phyloP scores from a whole-genome alignment of 768 basidiomycete species.

The Neoboletus brunneissimus region DNA sequence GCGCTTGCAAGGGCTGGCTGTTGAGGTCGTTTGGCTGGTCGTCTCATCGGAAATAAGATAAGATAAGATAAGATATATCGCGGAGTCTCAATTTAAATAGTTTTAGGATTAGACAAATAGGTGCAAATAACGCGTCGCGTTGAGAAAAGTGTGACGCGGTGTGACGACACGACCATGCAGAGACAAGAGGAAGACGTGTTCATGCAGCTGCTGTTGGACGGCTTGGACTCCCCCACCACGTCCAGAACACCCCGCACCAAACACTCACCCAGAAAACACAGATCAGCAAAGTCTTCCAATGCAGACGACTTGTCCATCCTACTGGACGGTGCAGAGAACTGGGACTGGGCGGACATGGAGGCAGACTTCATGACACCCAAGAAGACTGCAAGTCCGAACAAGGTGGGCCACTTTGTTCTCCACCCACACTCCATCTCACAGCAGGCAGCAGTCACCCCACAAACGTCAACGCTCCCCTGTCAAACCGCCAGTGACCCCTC shows the following conservation, averaged over 20 bases:
- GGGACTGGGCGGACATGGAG: slow-evolving; percentile 65
- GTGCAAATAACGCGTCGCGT: slow-evolving; percentile 28
- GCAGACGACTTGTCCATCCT: slow-evolving; percentile 43
- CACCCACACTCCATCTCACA: neutral
- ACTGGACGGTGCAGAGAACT: slow-evolving; percentile 64
- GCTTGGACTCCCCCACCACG: slow-evolving; percentile 50
- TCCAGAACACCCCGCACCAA: slow-evolving; percentile 28
- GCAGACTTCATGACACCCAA: slow-evolving; percentile 51
- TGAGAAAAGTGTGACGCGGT: neutral
- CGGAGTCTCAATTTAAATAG: neutral
- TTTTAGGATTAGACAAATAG: slow-evolving; percentile 1
- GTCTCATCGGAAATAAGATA: neutral
- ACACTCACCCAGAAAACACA: slow-evolving; percentile 26
- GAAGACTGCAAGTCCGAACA: slow-evolving; percentile 31
- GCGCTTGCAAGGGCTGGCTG: neutral
- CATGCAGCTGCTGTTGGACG: slow-evolving; percentile 50
- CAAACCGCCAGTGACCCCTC: slow-evolving; percentile 11
- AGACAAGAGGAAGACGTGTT: slow-evolving; percentile 55
- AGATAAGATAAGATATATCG: slow-evolving; percentile 11
- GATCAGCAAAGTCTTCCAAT: neutral
- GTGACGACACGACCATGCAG: slow-evolving; percentile 34
- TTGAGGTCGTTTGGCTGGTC: neutral
- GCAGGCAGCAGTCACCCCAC: slow-evolving; percentile 9
- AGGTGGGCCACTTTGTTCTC: neutral
- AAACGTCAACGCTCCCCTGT: slow-evolving; percentile 19